phyloP scores from a whole-genome alignment of 1,139 yeast genomes.

The Pichia sp. region DNA sequence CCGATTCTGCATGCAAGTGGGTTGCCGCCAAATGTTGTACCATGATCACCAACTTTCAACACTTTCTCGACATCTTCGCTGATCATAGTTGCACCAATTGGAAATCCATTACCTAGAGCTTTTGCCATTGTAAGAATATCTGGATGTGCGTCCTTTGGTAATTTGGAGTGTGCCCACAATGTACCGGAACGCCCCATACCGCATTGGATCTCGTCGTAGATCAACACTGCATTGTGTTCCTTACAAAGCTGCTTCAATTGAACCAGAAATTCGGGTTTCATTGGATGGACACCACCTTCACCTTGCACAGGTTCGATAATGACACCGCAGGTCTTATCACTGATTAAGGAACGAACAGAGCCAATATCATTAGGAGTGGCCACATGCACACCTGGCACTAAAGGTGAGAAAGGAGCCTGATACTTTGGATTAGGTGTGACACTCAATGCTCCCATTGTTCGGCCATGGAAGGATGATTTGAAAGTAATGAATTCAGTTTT shows the following conservation, averaged over 20 bases:
- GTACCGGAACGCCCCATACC: conserved; percentile 92
- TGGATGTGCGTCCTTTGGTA: conserved; percentile 80
- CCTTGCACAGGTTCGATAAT: conserved; percentile 97
- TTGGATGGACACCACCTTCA: conserved; percentile 87
- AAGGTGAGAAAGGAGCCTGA: conserved; percentile 84
- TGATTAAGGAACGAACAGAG: conserved; percentile 55
- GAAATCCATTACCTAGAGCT: conserved; percentile 97
- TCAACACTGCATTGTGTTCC: conserved; percentile 68
- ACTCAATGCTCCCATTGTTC: conserved; percentile 88
- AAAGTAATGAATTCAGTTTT: conserved; percentile 83
- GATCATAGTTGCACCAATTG: conserved; percentile 90
- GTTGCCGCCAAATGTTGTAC: conserved; percentile 97
- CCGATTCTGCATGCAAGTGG: conserved; percentile 88
- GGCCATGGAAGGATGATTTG: conserved; percentile 86
- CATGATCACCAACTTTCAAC: conserved; percentile 89
- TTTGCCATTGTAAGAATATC: conserved; percentile 93
- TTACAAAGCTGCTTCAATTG: conserved; percentile 66
- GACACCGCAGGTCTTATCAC: conserved; percentile 81
- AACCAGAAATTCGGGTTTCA: conserved; percentile 58
- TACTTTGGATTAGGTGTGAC: conserved; percentile 92
- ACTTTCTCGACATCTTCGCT: conserved; percentile 70
- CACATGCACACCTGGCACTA: conserved; percentile 76
- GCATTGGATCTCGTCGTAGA: conserved; percentile 95
- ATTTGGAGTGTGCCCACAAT: conserved; percentile 84
- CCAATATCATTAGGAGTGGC: conserved; percentile 60